These are phyloP conservation scores for Populus nigra DNA, from an alignment of 345 rosid species.

Conservation along the genomic window DNA sequence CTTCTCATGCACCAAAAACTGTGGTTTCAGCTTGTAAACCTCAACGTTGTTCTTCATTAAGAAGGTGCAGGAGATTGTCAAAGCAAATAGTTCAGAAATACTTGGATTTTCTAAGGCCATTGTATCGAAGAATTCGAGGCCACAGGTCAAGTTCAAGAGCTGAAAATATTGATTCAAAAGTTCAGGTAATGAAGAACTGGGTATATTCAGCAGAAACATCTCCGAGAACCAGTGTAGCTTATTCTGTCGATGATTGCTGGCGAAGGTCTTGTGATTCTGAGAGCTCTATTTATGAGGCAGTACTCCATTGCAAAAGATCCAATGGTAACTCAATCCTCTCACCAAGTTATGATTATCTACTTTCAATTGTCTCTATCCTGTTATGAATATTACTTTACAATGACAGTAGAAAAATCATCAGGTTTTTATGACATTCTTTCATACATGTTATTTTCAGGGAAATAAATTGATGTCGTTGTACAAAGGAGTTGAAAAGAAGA, in stretches of 20 bases:
- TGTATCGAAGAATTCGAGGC: conserved; percentile 52
- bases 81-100: conserved; percentile 59
- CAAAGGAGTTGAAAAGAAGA: not conserved
- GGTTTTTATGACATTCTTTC: conserved; percentile 19
- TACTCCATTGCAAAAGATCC: conserved; percentile 94
- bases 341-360: not conserved
- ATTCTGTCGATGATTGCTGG: conserved; percentile 54
- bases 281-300: conserved; percentile 88
- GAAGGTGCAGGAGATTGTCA: conserved; percentile 56
- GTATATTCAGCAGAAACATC: conserved; percentile 58
- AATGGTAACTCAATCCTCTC: conserved; percentile 40
- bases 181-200: conserved; percentile 39
- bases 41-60: conserved; percentile 38
- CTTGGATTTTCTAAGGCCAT: conserved; percentile 66
- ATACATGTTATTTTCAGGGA: conserved; percentile 32
- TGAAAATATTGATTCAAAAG: conserved; percentile 35
- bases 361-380: not conserved
- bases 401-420: conserved; percentile 4
- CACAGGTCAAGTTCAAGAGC: conserved; percentile 37
- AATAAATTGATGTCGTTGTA: conserved; percentile 26
- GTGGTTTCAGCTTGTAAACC: conserved; percentile 22
- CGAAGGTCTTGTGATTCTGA: conserved; percentile 81
- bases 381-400: not conserved
- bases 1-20: conserved; percentile 28
- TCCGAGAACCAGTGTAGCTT: conserved; percentile 65